Evolutionary conservation across 2,329 filamentous ascomycete species (phyloP).

Genomic region (Ceratocystis harringtonii): DNA sequence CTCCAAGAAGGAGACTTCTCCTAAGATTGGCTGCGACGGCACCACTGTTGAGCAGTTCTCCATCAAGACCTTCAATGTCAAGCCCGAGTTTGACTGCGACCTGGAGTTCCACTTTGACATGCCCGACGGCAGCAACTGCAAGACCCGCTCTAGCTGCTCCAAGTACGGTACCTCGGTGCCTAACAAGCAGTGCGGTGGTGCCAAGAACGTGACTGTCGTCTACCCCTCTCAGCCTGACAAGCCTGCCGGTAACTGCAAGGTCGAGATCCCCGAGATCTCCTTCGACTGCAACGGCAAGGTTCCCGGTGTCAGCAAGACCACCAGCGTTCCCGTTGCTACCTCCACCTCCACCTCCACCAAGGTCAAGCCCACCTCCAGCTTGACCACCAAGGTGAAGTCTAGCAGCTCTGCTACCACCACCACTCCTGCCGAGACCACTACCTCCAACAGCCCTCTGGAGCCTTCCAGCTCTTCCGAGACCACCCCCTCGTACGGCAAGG

Average conservation of each 20-base stretch:
- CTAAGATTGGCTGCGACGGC: constrained; percentile 41
- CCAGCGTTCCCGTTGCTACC: constrained; percentile 6
- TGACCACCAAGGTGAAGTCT: constrained; percentile 16
- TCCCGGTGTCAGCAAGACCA: constrained; percentile 12
- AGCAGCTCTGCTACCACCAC: background rate
- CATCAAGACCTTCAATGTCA: constrained; percentile 57
- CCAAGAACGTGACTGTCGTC: constrained; percentile 62
- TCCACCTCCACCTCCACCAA: constrained; percentile 18
- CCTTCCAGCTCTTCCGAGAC: constrained; percentile 18
- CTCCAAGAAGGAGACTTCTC: constrained; percentile 33
- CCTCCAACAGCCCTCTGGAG: constrained; percentile 20
- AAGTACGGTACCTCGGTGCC: constrained; percentile 51
- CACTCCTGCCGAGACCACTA: constrained; percentile 13
- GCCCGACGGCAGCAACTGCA: constrained; percentile 69
- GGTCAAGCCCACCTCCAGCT: constrained; percentile 19
- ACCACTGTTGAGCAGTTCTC: constrained; percentile 49
- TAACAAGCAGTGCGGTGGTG: constrained; percentile 88
- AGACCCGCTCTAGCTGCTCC: constrained; percentile 56
- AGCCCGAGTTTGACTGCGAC: constrained; percentile 58
- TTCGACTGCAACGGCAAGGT: constrained; percentile 48
- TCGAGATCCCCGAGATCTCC: constrained; percentile 58
- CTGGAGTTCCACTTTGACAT: constrained; percentile 79
- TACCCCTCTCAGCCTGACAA: constrained; percentile 44
- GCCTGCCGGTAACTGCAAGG: constrained; percentile 44
- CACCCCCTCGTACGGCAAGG: background rate